Evolutionary conservation across 768 basidiomycete genomes (phyloP).

Genomic region (Suillus fuscotomentosus): DNA sequence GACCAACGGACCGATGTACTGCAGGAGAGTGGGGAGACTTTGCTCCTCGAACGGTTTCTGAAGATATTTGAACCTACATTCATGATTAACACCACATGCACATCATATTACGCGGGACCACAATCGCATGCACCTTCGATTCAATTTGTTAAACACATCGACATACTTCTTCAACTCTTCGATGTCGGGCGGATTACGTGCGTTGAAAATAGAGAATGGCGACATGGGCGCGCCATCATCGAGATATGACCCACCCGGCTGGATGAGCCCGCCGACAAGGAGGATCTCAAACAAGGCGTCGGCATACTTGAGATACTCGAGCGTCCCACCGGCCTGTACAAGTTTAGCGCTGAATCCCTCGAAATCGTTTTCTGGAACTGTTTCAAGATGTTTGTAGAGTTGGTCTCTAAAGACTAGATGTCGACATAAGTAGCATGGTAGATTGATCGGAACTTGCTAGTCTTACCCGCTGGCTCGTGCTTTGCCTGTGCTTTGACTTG

Average conservation of each 20-base stretch:
- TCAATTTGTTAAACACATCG: slow-evolving; percentile 93
- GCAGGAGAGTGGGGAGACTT: slow-evolving; percentile 79
- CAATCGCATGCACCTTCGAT: slow-evolving; percentile 66
- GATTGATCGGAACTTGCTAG: not conserved
- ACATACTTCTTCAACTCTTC: slow-evolving; percentile 91
- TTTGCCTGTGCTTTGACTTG: slow-evolving; percentile 91
- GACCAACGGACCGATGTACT: slow-evolving; percentile 90
- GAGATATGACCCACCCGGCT: slow-evolving; percentile 91
- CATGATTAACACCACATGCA: slow-evolving; percentile 7
- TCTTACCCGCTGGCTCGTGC: slow-evolving; percentile 79
- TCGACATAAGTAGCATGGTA: slow-evolving; percentile 9
- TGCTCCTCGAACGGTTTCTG: slow-evolving; percentile 92
- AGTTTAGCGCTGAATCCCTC: slow-evolving; percentile 82
- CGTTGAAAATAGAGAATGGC: slow-evolving; percentile 86
- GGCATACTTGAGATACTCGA: slow-evolving; percentile 97
- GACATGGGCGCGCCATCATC: slow-evolving; percentile 84
- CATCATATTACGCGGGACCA: slow-evolving; percentile 4
- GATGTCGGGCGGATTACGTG: slow-evolving; percentile 72
- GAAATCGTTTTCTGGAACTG: slow-evolving; percentile 76
- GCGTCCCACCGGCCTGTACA: slow-evolving; percentile 85
- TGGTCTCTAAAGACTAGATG: slow-evolving; percentile 86
- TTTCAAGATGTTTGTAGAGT: slow-evolving; percentile 87
- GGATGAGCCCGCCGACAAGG: slow-evolving; percentile 92
- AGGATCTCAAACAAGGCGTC: slow-evolving; percentile 95
- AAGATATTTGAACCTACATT: slow-evolving; percentile 92